phyloP scores from a whole-genome alignment of 1,139 yeast genomes.

The Zygoascus sp. region DNA sequence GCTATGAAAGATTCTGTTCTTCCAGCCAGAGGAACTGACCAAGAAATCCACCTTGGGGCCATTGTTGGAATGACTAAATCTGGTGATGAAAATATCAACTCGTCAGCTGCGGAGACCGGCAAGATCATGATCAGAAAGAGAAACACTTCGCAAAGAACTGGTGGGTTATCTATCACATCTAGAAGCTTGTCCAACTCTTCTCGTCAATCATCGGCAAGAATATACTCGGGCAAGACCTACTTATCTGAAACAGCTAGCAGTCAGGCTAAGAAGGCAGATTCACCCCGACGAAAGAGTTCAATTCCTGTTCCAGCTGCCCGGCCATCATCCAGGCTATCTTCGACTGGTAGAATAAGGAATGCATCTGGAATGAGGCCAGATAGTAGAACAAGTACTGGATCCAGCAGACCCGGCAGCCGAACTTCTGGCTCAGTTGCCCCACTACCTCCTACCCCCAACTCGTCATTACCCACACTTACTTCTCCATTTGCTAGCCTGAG shows the following conservation, averaged over 20 bases:
- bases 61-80: too few species aligned
- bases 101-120: too few species aligned
- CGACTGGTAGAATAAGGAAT: neutral
- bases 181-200: neutral
- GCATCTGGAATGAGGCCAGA: neutral
- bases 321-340: neutral
- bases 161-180: too few species aligned
- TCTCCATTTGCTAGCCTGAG: neutral
- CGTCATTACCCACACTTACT: neutral
- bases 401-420: neutral
- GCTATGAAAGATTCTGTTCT: too few species aligned
- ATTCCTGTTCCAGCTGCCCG: neutral
- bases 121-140: too few species aligned
- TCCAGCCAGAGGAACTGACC: too few species aligned
- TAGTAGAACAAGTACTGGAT: neutral
- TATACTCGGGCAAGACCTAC: neutral
- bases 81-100: too few species aligned
- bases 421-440: neutral
- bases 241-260: conserved; percentile 3
- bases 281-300: neutral
- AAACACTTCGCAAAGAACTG: too few species aligned
- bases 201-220: neutral
- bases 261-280: conserved; percentile 3
- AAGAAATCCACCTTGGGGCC: too few species aligned
- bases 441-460: neutral